Conservation (phyloP, 208 protist species). For the Borovskyia barvae region DNA sequence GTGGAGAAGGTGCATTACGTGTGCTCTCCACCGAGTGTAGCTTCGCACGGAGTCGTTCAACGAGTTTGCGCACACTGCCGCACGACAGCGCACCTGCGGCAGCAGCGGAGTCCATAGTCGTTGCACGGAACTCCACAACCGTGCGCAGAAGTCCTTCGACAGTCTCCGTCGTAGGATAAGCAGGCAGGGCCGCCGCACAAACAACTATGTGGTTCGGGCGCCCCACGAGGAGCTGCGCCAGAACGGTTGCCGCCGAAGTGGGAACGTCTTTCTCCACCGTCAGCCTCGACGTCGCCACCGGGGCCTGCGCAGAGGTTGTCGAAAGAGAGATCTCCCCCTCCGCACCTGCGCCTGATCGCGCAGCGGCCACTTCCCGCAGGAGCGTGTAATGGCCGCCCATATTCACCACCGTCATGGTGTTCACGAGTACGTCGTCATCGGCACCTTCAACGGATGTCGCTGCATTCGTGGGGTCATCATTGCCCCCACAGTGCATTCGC, state of each 20-base stretch:
- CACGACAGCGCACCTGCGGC: not conserved
- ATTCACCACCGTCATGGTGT: slow-evolving; percentile 14
- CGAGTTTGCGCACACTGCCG: slow-evolving; percentile 9
- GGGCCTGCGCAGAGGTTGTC: no score
- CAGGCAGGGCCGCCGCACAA: slow-evolving; percentile 14
- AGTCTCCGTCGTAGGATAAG: not conserved
- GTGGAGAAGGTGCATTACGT: not conserved
- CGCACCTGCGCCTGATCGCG: no score
- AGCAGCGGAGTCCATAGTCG: not conserved
- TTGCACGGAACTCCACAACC: slow-evolving; percentile 4
- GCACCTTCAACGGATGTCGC: not conserved
- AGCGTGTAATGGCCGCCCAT: slow-evolving; percentile 14
- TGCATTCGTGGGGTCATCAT: not conserved
- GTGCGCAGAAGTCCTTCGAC: slow-evolving; percentile 3
- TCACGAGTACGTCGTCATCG: slow-evolving; percentile 7
- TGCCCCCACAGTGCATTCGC: not conserved
- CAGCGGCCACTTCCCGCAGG: slow-evolving; percentile 3
- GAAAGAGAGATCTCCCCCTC: no score
- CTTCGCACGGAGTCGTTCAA: slow-evolving; percentile 1
- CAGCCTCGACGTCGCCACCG: not conserved
- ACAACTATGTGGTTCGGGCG: slow-evolving; percentile 9
- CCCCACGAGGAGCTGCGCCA: slow-evolving; percentile 14
- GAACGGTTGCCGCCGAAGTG: not conserved
- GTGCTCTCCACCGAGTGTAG: not conserved
- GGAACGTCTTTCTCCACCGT: no score